phyloP scores from a whole-genome alignment of 352 stramenopile species.

The Phytophthora boehmeriae region DNA sequence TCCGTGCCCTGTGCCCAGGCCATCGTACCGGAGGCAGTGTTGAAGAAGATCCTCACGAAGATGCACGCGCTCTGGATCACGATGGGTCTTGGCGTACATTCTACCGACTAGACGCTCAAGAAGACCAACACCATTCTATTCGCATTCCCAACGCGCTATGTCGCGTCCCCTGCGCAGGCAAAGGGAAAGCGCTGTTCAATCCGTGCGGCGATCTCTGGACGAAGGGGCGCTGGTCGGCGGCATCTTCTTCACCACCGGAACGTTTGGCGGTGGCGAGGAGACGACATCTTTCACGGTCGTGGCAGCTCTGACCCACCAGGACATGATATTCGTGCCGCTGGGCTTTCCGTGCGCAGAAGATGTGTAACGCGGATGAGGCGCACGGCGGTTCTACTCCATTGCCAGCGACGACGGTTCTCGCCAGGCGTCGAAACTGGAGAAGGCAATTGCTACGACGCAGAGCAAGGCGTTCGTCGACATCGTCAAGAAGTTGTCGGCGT shows the following conservation, averaged over 20 bases:
- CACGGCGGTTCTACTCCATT: constrained; percentile 10
- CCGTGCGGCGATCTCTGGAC: constrained; percentile 12
- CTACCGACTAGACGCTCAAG: constrained; percentile 51
- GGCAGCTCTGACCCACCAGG: constrained; percentile 14
- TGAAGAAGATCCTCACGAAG: constrained; percentile 68
- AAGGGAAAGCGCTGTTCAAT: constrained; percentile 16
- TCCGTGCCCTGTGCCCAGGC: constrained; percentile 46
- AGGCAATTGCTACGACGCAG: constrained; percentile 17
- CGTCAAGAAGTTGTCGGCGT: constrained; percentile 7
- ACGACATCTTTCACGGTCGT: constrained; percentile 13
- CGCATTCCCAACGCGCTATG: constrained; percentile 14
- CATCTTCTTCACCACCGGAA: constrained; percentile 14
- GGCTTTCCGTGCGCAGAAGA: constrained; percentile 13
- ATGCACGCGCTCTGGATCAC: too few relatives aligned
- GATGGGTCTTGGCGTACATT: too few relatives aligned
- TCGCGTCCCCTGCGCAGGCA: constrained; percentile 5
- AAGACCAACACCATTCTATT: constrained; percentile 31
- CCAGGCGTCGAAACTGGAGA: constrained; percentile 17
- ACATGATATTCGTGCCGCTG: constrained; percentile 10
- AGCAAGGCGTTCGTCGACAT: constrained; percentile 15
- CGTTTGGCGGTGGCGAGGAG: constrained; percentile 11
- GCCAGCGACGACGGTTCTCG: constrained; percentile 13
- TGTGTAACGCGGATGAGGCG: constrained; percentile 16
- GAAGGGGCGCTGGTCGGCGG: constrained; percentile 4
- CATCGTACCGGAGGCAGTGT: constrained; percentile 58